Conservation (phyloP, 1,284 basidiomycete genomes). For the Irpex lacteus region DNA sequence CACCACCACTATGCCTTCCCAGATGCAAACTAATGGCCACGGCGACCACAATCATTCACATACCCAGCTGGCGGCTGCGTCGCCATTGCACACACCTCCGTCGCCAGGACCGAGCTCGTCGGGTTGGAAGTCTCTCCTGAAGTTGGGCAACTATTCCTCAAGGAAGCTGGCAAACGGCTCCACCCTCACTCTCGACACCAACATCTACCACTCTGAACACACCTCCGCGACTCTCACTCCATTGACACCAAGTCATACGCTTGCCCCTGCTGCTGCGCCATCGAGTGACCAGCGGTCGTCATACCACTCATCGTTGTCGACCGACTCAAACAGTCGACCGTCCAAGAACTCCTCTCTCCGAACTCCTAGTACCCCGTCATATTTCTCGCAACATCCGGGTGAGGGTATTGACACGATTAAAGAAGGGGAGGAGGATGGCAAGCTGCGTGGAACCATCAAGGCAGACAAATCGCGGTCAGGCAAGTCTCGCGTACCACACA, state of each 20-base stretch:
- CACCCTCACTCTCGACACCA: constrained; percentile 35
- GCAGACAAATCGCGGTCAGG: constrained; percentile 34
- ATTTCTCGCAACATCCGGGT: constrained; percentile 21
- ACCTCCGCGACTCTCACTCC: constrained; percentile 34
- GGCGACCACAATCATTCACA: constrained; percentile 8
- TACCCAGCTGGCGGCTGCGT: constrained; percentile 4
- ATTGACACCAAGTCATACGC: constrained; percentile 42
- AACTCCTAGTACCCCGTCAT: constrained; percentile 29
- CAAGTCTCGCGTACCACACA: constrained; percentile 26
- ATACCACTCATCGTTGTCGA: constrained; percentile 70
- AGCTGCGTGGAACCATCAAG: constrained; percentile 27
- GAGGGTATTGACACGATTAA: constrained; percentile 13
- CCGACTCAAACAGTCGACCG: constrained; percentile 50
- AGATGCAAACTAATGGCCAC: constrained; percentile 15
- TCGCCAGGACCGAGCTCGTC: constrained; percentile 16
- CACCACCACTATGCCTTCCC: constrained; percentile 12
- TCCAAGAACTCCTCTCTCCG: constrained; percentile 25
- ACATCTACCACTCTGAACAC: constrained; percentile 33
- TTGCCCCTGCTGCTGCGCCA: constrained; percentile 47
- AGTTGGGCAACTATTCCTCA: constrained; percentile 43
- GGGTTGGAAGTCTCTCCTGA: constrained; percentile 63
- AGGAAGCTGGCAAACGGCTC: constrained; percentile 42
- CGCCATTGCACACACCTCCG: constrained; percentile 3
- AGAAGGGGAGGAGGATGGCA: constrained; percentile 22
- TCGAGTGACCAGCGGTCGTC: constrained; percentile 58